Evolutionary conservation across 78 protist species (phyloP).

Genomic region (Isochrysis galbana): DNA sequence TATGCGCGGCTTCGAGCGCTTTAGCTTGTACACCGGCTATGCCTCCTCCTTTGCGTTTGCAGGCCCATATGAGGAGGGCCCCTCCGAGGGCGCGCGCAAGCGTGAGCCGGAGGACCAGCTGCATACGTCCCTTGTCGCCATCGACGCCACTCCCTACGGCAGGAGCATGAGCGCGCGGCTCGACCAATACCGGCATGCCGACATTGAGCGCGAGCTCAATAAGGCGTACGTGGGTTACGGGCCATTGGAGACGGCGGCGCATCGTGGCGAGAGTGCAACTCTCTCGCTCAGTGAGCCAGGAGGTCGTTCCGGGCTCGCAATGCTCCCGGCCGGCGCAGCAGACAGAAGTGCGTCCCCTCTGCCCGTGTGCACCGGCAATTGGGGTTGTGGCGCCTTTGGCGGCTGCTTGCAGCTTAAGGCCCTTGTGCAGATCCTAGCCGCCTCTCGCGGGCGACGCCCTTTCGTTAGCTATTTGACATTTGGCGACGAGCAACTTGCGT

Average conservation of each 20-base stretch:
- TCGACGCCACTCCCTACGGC: conserved; percentile 58
- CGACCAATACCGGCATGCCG: background rate
- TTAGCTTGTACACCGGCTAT: conserved; percentile 43
- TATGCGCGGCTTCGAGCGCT: conserved; percentile 65
- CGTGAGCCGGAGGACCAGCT: background rate
- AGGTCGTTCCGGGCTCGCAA: too few species aligned
- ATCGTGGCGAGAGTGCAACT: too few species aligned
- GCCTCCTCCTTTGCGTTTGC: background rate
- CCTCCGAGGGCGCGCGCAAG: background rate
- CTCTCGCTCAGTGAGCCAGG: too few species aligned
- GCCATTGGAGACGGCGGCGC: too few species aligned
- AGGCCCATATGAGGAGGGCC: background rate
- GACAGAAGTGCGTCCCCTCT: background rate
- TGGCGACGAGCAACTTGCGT: background rate
- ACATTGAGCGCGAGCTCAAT: conserved; percentile 57
- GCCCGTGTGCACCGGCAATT: conserved; percentile 56
- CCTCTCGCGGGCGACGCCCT: background rate
- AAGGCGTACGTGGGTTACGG: conserved; percentile 51
- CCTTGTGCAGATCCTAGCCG: conserved; percentile 61
- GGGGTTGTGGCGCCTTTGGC: conserved; percentile 88
- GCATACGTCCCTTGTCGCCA: conserved; percentile 49
- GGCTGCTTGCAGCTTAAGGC: conserved; percentile 68
- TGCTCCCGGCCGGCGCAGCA: too few species aligned
- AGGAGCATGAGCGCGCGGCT: conserved; percentile 9
- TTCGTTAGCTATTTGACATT: background rate